Conservation (phyloP, 2,329 filamentous ascomycete species). For the Ophidiomyces ophidiicola region DNA sequence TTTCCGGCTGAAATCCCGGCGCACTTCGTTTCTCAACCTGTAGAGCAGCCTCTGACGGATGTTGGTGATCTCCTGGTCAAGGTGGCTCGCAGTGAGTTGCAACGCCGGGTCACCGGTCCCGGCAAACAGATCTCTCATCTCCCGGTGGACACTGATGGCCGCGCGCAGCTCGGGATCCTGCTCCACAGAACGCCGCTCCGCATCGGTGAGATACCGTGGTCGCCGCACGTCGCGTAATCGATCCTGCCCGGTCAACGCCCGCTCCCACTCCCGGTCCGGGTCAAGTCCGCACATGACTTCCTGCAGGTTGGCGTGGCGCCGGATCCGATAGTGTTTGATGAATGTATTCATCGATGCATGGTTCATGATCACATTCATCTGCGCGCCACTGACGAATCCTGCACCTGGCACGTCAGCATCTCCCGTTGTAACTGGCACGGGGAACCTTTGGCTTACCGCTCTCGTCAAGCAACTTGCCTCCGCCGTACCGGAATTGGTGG, state of each 20-base stretch:
- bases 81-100: constrained; percentile 1
- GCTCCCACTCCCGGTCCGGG: constrained; percentile 13
- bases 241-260: constrained; percentile 16
- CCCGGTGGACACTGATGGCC: constrained; percentile 3
- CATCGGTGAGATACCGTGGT: constrained; percentile 16
- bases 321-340: constrained; percentile 18
- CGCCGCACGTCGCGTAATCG: constrained; percentile 16
- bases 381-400: constrained; percentile 17
- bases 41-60: constrained; percentile 11
- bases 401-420: constrained; percentile 14
- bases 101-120: neutral
- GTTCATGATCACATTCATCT: constrained; percentile 19
- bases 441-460: constrained; percentile 13
- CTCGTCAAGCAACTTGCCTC: constrained; percentile 17
- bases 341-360: constrained; percentile 19
- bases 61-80: constrained; percentile 15
- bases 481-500: constrained; percentile 19
- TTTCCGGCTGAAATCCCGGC: constrained; percentile 14
- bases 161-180: constrained; percentile 15
- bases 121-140: constrained; percentile 8
- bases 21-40: constrained; percentile 10
- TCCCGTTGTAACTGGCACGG: neutral
- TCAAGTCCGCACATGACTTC: constrained; percentile 17
- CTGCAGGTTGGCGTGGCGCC: constrained; percentile 14
- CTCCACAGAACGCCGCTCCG: constrained; percentile 14